Percentiles rank a stretch among this genome's conserved stretches.
Evolutionary conservation across 495 filamentous ascomycete genomes (phyloP).

Genomic region (Penicillium malachiteum): DNA sequence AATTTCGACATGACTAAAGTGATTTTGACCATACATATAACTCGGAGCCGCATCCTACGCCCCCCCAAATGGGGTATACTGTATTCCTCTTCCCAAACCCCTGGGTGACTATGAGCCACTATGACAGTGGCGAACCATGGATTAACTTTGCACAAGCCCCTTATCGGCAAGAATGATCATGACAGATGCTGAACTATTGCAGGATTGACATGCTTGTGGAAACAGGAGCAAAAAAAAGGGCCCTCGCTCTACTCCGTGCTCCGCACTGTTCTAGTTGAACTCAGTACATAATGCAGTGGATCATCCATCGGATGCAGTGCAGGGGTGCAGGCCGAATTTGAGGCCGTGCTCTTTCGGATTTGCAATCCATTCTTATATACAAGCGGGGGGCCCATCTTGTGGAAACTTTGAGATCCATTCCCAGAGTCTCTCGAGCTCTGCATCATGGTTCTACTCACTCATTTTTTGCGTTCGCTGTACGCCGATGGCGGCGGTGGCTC

Average conservation of each 20-base stretch:
- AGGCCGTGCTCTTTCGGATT: neutral
- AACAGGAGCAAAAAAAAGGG: too few species aligned
- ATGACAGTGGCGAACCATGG: constrained; percentile 9
- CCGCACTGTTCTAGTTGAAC: too few species aligned
- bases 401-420: constrained; percentile 1
- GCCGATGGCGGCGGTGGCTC: constrained; percentile 8
- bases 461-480: constrained; percentile 18
- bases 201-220: neutral
- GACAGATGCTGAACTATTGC: neutral
- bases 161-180: neutral
- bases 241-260: too few species aligned
- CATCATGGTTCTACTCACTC: constrained; percentile 15
- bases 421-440: neutral
- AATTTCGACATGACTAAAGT: neutral
- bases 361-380: neutral
- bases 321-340: neutral
- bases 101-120: constrained; percentile 4
- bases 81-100: neutral
- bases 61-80: constrained; percentile 3
- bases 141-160: constrained; percentile 2
- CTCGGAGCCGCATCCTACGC: neutral
- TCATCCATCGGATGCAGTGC: neutral
- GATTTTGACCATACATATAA: constrained; percentile 2
- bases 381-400: neutral
- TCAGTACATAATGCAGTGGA: neutral